Conservation (phyloP, 192 early-diverging fungal species). For the Coemansia sp. region DNA sequence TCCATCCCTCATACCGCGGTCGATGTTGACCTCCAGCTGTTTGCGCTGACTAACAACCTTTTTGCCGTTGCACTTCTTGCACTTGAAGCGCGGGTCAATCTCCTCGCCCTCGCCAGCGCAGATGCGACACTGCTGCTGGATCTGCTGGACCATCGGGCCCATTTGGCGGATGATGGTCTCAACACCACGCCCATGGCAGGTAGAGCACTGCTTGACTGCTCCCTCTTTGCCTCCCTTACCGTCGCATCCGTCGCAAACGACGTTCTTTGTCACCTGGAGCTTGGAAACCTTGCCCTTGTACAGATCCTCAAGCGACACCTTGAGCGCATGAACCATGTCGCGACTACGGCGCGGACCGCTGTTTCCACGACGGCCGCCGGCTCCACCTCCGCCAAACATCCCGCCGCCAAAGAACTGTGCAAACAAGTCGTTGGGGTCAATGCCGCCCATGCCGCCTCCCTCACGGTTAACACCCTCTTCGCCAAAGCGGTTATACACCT, state of each 20-base stretch:
- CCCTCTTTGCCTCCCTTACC: slow-evolving; percentile 97
- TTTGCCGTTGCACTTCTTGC: slow-evolving; percentile 87
- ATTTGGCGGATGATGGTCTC: slow-evolving; percentile 90
- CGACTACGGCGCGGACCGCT: slow-evolving; percentile 93
- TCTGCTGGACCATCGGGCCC: slow-evolving; percentile 99
- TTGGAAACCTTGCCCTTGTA: slow-evolving; percentile 93
- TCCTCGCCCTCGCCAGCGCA: slow-evolving; percentile 92
- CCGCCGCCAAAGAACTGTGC: slow-evolving; percentile 94
- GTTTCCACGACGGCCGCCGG: slow-evolving; percentile 64
- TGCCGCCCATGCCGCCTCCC: slow-evolving; percentile 74
- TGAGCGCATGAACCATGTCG: slow-evolving; percentile 82
- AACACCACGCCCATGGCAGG: slow-evolving; percentile 90
- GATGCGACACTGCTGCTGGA: slow-evolving; percentile 93
- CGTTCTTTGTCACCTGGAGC: slow-evolving; percentile 93
- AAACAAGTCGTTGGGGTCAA: slow-evolving; percentile 94
- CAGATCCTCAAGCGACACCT: slow-evolving; percentile 89
- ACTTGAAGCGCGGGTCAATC: slow-evolving; percentile 88
- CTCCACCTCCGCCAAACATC: slow-evolving; percentile 74
- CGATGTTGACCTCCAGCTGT: slow-evolving; percentile 97
- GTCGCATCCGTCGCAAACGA: slow-evolving; percentile 89
- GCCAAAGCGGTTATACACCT: slow-evolving; percentile 89
- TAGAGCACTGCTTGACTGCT: slow-evolving; percentile 77
- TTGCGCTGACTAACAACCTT: slow-evolving; percentile 90
- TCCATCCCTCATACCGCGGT: slow-evolving; percentile 96
- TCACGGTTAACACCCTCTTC: slow-evolving; percentile 75